Conservation (phyloP, 805 yeast species). For the Lipomyces sp. region DNA sequence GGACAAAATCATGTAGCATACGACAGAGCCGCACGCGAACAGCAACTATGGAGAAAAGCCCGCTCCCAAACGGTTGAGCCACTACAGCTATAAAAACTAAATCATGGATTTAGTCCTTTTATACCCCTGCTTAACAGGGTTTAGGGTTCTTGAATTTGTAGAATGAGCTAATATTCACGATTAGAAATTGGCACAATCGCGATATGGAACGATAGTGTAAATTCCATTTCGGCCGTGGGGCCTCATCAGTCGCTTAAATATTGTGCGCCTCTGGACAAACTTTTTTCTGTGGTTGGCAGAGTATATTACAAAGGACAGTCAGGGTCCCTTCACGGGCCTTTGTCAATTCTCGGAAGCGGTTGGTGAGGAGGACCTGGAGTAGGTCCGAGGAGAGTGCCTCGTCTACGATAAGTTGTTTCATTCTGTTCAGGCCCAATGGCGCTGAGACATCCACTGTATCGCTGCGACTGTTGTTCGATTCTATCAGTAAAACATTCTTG, state of each 20-base stretch:
- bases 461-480: background rate
- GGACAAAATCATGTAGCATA: slow-evolving; percentile 27
- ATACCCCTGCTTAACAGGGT: no score
- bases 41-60: slow-evolving; percentile 9
- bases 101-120: no score
- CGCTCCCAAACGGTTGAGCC: slow-evolving; percentile 33
- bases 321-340: slow-evolving; percentile 4
- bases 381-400: background rate
- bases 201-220: no score
- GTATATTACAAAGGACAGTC: no score
- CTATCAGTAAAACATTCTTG: no score
- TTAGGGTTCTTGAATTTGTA: no score
- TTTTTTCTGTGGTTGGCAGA: no score
- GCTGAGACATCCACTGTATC: background rate
- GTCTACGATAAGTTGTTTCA: background rate
- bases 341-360: background rate
- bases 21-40: slow-evolving; percentile 12
- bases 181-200: no score
- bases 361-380: background rate
- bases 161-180: no score
- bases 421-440: background rate
- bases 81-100: slow-evolving; percentile 29
- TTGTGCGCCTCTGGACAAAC: no score
- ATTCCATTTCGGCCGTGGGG: no score
- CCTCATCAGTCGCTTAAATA: no score